Evolutionary conservation across 179 eudicot species (phyloP).

Genomic region (Sideroxylon spinosum): DNA sequence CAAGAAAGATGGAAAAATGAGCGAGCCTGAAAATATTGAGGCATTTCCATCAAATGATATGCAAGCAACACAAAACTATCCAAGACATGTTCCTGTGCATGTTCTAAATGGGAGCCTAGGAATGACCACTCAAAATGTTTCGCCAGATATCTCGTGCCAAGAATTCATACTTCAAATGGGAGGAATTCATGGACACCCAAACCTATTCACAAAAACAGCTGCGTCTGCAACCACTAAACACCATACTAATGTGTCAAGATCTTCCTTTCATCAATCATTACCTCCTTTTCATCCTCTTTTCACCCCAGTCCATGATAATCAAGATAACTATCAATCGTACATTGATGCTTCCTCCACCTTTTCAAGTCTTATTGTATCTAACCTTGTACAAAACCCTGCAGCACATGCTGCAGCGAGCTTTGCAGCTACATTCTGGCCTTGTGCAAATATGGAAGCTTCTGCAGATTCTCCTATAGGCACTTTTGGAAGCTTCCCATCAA

Average conservation of each 20-base stretch:
- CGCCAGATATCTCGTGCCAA: constrained; percentile 47
- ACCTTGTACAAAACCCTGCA: constrained; percentile 84
- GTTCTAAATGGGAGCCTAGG: constrained; percentile 70
- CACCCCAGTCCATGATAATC: constrained; percentile 38
- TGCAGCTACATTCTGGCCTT: constrained; percentile 82
- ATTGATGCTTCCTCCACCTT: constrained; percentile 61
- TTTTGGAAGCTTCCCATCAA: constrained; percentile 37
- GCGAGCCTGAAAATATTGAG: constrained; percentile 23
- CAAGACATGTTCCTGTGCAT: constrained; percentile 79
- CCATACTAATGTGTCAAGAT: constrained; percentile 40
- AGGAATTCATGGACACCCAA: constrained; percentile 37
- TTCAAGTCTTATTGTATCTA: constrained; percentile 69
- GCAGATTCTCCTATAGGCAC: constrained; percentile 30
- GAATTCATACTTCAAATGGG: constrained; percentile 48
- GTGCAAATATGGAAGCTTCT: constrained; percentile 41
- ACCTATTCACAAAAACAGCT: constrained; percentile 35
- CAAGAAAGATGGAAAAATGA: constrained; percentile 18
- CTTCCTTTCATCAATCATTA: constrained; percentile 40
- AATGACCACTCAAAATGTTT: constrained; percentile 34
- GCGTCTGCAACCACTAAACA: constrained; percentile 51
- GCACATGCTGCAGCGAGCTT: constrained; percentile 91
- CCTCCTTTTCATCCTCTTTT: constrained; percentile 56
- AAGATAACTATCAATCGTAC: constrained; percentile 53
- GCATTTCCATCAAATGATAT: constrained; percentile 32
- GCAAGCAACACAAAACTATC: constrained; percentile 48